These are phyloP conservation scores for Microglena sp. DNA, from an alignment of 139 green algal genomes.

Conservation along the genomic window DNA sequence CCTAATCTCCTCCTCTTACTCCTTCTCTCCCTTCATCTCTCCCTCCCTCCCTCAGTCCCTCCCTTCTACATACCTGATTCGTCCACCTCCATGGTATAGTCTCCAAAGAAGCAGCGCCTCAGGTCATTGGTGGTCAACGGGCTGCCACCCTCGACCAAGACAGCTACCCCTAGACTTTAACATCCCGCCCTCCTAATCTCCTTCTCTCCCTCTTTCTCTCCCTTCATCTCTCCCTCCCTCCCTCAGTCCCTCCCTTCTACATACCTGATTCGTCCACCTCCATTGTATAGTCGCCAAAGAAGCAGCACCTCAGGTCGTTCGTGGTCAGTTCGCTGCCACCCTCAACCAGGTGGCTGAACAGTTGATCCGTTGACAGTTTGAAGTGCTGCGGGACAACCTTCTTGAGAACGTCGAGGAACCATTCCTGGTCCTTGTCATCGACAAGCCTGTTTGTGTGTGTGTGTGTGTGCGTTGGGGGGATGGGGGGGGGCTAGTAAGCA, in stretches of 20 bases:
- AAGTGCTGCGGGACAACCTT: constrained; percentile 14
- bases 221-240: not conserved
- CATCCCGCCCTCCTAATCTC: too few species aligned
- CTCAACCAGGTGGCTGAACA: constrained; percentile 20
- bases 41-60: too few species aligned
- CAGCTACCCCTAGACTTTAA: not conserved
- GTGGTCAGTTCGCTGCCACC: not conserved
- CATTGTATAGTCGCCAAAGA: too few species aligned
- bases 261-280: too few species aligned
- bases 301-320: too few species aligned
- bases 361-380: constrained; percentile 17
- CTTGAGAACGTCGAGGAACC: constrained; percentile 34
- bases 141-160: not conserved
- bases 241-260: too few species aligned
- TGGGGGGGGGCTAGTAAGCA: not conserved
- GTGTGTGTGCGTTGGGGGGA: not conserved
- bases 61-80: too few species aligned
- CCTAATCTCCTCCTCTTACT: too few species aligned
- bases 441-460: constrained; percentile 23
- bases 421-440: constrained; percentile 30
- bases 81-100: too few species aligned
- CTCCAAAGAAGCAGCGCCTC: constrained; percentile 57
- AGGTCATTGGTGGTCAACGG: constrained; percentile 27
- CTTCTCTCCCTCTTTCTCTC: not conserved
- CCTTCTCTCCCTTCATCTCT: too few species aligned